Percentiles rank a stretch among this genome's conserved stretches.
Evolutionary conservation across 1,284 basidiomycete species (phyloP).

Genomic region (Schizophyllum commune): DNA sequence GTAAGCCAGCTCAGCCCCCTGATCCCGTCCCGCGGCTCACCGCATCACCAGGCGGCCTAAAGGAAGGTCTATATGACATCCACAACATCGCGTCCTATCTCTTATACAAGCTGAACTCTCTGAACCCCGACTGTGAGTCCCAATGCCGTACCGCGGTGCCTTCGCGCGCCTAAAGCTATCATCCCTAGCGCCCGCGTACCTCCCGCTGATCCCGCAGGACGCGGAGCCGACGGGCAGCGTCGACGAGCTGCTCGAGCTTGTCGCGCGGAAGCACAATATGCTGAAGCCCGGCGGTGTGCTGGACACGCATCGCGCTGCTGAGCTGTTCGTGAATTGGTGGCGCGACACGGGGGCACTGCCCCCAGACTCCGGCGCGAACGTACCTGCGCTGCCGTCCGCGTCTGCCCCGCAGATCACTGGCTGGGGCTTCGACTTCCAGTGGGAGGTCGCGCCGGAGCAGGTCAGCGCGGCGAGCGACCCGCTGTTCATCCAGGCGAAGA

Average conservation of each 20-base stretch:
- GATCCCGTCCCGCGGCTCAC: slow-evolving; percentile 6
- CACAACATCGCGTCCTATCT: slow-evolving; percentile 84
- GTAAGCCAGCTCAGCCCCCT: slow-evolving; percentile 44
- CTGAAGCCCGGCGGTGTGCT: slow-evolving; percentile 67
- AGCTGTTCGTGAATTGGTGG: slow-evolving; percentile 83
- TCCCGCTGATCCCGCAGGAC: slow-evolving; percentile 48
- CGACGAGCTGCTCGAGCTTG: slow-evolving; percentile 54
- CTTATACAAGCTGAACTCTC: slow-evolving; percentile 78
- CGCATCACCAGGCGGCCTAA: slow-evolving; percentile 73
- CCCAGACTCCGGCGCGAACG: slow-evolving; percentile 26
- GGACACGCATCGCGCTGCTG: slow-evolving; percentile 64
- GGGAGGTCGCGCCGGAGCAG: slow-evolving; percentile 36
- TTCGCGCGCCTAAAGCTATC: not conserved
- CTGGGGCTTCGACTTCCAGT: slow-evolving; percentile 82
- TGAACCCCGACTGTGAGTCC: slow-evolving; percentile 62
- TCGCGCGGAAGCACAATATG: slow-evolving; percentile 78
- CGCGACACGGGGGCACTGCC: slow-evolving; percentile 61
- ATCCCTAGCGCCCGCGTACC: slow-evolving; percentile 59
- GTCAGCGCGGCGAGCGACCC: slow-evolving; percentile 10
- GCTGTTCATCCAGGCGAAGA: slow-evolving; percentile 46
- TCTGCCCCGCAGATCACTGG: slow-evolving; percentile 28
- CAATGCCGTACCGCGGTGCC: slow-evolving; percentile 6
- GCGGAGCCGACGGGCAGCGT: slow-evolving; percentile 53
- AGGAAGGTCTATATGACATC: slow-evolving; percentile 85
- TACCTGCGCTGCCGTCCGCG: slow-evolving; percentile 26